Evolutionary conservation across 331 rosid genomes (phyloP).

Genomic region (Dryas integrifolia): DNA sequence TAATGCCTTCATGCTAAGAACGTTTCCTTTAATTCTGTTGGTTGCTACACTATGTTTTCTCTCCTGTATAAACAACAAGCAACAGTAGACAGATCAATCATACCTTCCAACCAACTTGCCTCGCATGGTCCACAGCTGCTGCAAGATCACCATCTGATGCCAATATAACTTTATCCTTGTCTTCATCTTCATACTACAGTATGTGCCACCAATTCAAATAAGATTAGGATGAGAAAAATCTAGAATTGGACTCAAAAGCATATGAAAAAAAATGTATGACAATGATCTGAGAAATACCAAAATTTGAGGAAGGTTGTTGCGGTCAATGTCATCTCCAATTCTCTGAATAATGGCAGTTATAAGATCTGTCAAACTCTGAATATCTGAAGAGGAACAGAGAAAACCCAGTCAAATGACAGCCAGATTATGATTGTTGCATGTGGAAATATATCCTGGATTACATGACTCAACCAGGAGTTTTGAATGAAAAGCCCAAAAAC

Average conservation of each 20-base stretch:
- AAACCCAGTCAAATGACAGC: slow-evolving; percentile 22
- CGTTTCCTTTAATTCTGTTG: background rate
- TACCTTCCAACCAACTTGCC: slow-evolving; percentile 87
- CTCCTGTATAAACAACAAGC: background rate
- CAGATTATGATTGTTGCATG: background rate
- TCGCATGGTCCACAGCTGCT: slow-evolving; percentile 94
- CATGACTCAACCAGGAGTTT: background rate
- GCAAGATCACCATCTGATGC: slow-evolving; percentile 87
- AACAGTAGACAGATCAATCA: slow-evolving; percentile 13
- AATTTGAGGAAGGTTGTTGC: slow-evolving; percentile 70
- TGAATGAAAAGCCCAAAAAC: background rate
- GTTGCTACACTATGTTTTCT: slow-evolving; percentile 2
- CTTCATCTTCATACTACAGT: slow-evolving; percentile 92
- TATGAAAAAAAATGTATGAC: background rate
- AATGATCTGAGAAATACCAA: slow-evolving; percentile 48
- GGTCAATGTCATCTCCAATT: slow-evolving; percentile 79
- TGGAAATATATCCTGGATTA: background rate
- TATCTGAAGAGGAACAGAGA: slow-evolving; percentile 50
- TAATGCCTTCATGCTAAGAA: background rate
- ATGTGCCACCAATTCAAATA: slow-evolving; percentile 21
- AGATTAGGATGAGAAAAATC: slow-evolving; percentile 3
- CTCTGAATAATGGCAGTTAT: slow-evolving; percentile 82
- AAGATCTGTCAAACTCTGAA: slow-evolving; percentile 75
- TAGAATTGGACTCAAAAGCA: background rate
- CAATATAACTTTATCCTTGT: slow-evolving; percentile 76